phyloP scores from a whole-genome alignment of 2,329 filamentous ascomycete genomes.

The Leptographium wingfieldii region DNA sequence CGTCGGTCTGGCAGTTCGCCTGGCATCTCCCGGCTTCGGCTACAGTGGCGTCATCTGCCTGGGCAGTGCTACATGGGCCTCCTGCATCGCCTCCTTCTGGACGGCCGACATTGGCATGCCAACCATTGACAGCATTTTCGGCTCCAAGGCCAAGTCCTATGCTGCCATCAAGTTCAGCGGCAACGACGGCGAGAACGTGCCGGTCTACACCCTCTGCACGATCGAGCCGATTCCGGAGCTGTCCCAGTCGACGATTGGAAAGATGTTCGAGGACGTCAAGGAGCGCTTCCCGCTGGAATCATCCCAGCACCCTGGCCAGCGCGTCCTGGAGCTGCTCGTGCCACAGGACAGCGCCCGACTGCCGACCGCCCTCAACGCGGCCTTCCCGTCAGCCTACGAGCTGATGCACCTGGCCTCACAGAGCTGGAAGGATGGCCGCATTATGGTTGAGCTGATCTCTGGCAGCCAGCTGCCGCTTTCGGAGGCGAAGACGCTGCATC shows the following conservation, averaged over 20 bases:
- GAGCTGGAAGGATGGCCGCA: slow-evolving; percentile 3
- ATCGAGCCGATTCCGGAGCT: slow-evolving; percentile 9
- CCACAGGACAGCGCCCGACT: neutral
- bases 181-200: neutral
- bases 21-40: slow-evolving; percentile 23
- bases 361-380: neutral
- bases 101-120: slow-evolving; percentile 35
- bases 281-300: slow-evolving; percentile 7
- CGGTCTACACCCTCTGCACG: slow-evolving; percentile 3
- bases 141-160: neutral
- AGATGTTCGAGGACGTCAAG: slow-evolving; percentile 20
- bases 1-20: slow-evolving; percentile 30
- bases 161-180: neutral
- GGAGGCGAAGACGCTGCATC: slow-evolving; percentile 8
- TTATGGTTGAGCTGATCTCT: slow-evolving; percentile 7
- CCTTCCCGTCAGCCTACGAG: slow-evolving; percentile 3
- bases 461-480: slow-evolving; percentile 4
- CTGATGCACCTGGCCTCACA: neutral
- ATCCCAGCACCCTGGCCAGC: slow-evolving; percentile 6
- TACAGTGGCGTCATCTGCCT: slow-evolving; percentile 36
- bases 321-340: slow-evolving; percentile 1
- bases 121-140: neutral
- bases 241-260: slow-evolving; percentile 12
- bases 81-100: slow-evolving; percentile 30
- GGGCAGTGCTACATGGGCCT: slow-evolving; percentile 35